A percentile compares a stretch with the other conserved stretches of the same genome.
These are phyloP conservation scores for Allium fistulosum DNA, from an alignment of 106 monocot genomes.

Conservation along the genomic window DNA sequence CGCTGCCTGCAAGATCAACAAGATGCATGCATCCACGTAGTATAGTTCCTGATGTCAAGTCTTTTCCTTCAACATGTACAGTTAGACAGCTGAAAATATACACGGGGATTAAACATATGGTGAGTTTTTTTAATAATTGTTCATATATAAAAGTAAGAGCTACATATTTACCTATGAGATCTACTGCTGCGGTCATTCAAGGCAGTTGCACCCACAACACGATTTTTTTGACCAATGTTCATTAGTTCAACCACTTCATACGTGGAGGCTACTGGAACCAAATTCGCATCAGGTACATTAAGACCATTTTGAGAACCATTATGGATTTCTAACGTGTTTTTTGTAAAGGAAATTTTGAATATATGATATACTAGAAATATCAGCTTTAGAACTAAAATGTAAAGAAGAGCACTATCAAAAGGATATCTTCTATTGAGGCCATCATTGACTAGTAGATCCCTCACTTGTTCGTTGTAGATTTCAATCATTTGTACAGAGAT, in stretches of 20 bases:
- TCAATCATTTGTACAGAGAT: constrained; percentile 98
- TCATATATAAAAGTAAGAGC: no score
- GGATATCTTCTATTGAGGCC: constrained; percentile 85
- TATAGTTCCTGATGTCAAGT: constrained; percentile 64
- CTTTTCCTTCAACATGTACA: constrained; percentile 93
- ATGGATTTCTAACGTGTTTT: constrained; percentile 81
- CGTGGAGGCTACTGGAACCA: constrained; percentile 73
- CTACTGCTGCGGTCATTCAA: constrained; percentile 99
- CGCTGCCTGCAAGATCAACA: constrained; percentile 98
- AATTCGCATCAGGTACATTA: constrained; percentile 86
- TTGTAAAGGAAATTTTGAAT: constrained; percentile 45
- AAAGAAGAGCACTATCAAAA: not conserved
- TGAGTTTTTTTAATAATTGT: no score
- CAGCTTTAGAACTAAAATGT: not conserved
- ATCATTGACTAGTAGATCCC: constrained; percentile 84
- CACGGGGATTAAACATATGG: no score
- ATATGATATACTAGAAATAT: not conserved
- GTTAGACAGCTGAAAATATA: constrained; percentile 81
- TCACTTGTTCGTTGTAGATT: constrained; percentile 98
- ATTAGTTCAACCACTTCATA: constrained; percentile 85
- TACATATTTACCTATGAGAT: constrained; percentile 68
- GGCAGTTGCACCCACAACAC: constrained; percentile 83
- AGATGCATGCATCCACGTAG: constrained; percentile 95
- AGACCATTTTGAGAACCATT: constrained; percentile 85
- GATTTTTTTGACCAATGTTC: constrained; percentile 81